Conservation (phyloP, 805 yeast species). For the Yarrowia porcina region DNA sequence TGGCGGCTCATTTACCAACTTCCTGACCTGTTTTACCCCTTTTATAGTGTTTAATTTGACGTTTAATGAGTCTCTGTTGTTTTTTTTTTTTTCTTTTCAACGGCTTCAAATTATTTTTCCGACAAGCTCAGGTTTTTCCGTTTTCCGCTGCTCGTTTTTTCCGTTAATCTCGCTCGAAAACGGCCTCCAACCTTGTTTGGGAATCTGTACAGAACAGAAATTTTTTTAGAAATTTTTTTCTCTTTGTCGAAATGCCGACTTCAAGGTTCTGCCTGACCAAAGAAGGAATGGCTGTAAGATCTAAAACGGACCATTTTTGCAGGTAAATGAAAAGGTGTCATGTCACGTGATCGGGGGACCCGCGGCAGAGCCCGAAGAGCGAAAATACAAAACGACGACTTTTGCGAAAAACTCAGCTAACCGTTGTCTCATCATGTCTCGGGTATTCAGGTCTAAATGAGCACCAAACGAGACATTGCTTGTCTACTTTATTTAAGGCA, state of each 20-base stretch:
- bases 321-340: not conserved
- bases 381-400: too few species aligned
- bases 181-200: not conserved
- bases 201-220: not conserved
- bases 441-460: too few species aligned
- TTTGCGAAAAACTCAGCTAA: too few species aligned
- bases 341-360: not conserved
- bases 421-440: too few species aligned
- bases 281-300: not conserved
- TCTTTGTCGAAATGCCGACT: not conserved
- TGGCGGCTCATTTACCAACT: not conserved
- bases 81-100: not conserved
- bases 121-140: constrained; percentile 4
- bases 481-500: too few species aligned
- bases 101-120: not conserved
- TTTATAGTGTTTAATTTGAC: not conserved
- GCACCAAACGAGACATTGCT: too few species aligned
- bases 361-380: too few species aligned
- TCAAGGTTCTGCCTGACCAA: not conserved
- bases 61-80: not conserved
- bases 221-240: too few species aligned
- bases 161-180: too few species aligned
- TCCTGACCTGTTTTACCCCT: too few species aligned
- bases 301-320: not conserved
- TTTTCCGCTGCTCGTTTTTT: not conserved